Conservation (phyloP, 2,329 filamentous ascomycete genomes). For the Colletotrichum liriopes region DNA sequence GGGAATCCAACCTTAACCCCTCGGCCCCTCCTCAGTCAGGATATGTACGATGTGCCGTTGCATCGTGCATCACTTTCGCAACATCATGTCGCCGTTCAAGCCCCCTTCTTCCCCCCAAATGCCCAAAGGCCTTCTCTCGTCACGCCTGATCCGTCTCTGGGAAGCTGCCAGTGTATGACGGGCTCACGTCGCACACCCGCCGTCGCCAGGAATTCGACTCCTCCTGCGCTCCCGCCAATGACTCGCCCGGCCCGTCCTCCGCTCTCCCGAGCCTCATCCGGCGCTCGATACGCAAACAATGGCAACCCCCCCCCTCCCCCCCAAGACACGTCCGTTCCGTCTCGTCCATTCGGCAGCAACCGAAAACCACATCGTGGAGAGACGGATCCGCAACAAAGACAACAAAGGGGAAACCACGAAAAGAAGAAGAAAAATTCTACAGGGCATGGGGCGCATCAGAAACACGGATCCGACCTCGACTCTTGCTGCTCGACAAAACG, state of each 20-base stretch:
- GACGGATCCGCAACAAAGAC: not conserved
- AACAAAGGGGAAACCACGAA: too few relatives aligned
- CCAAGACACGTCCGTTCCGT: conserved; percentile 10
- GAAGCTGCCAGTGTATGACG: not conserved
- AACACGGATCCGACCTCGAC: conserved; percentile 20
- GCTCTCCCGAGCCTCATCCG: conserved; percentile 27
- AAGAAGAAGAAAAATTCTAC: conserved; percentile 9
- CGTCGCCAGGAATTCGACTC: not conserved
- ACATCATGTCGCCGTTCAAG: not conserved
- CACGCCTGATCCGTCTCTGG: not conserved
- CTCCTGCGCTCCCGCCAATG: conserved; percentile 13
- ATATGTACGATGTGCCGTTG: too few relatives aligned
- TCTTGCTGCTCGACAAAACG: conserved; percentile 3
- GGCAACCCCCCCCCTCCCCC: not conserved
- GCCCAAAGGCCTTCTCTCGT: not conserved
- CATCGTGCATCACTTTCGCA: not conserved
- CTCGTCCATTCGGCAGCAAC: not conserved
- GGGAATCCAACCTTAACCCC: not conserved
- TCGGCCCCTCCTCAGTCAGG: not conserved
- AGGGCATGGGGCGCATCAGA: conserved; percentile 12
- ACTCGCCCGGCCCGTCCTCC: conserved; percentile 37
- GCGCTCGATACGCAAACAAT: conserved; percentile 22
- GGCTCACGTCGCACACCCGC: not conserved
- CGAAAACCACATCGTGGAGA: not conserved
- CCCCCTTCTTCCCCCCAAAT: not conserved